Evolutionary conservation across 2,329 filamentous ascomycete genomes (phyloP), one percentile per base, ranked within the genome.

Genomic region (Stemphylium beticola): DNA sequence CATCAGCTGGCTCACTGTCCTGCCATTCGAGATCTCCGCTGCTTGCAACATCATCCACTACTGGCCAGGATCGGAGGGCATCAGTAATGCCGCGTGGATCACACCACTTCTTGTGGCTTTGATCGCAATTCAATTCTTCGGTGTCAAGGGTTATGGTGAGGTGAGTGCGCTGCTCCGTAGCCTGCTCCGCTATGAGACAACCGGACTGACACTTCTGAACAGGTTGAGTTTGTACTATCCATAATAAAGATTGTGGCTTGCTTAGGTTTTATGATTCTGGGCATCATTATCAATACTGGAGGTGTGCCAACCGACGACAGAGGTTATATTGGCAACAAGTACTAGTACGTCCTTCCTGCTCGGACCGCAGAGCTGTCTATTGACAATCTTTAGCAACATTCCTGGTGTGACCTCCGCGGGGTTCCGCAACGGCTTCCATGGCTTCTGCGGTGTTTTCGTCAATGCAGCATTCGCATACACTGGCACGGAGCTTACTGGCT

Each of bases 211-310:
- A 12, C 17, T n/a, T 43, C 26, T 32, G 26, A 32, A 43, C 34
- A 57, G 54, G 54, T 57, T 58, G 85, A 87, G 64, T 87, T 86
- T 58, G 55, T 83, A 20, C 79, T 87, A 17, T 79, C 79, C 58
- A 75, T 82, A 52, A 79, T 87, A 68, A 87, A 87, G 71, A 79
- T 87, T 61, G 65, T 76, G 11, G 83, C 85, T 40, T 82, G 83
- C 64, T 75, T 82, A 9, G 86, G 85, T 4, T 88, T 89, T 70
- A 88, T 89, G 68, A 80, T 89, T 60, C 75, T 88, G 22, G 85
- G 83, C 39, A 85, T 87, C 49, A 73, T 87, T 51, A 81, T 87
- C 65, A 80, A 85, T 68, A 78, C 76, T 49, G 85, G 85, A 38
- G 85, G 83, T 46, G 86, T 85, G 1, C 85, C 86, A 3, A 78